A percentile compares a stretch with the other conserved stretches of the same genome.
Conservation (phyloP, 2,329 filamentous ascomycete species). For the Sporothrix humicola region DNA sequence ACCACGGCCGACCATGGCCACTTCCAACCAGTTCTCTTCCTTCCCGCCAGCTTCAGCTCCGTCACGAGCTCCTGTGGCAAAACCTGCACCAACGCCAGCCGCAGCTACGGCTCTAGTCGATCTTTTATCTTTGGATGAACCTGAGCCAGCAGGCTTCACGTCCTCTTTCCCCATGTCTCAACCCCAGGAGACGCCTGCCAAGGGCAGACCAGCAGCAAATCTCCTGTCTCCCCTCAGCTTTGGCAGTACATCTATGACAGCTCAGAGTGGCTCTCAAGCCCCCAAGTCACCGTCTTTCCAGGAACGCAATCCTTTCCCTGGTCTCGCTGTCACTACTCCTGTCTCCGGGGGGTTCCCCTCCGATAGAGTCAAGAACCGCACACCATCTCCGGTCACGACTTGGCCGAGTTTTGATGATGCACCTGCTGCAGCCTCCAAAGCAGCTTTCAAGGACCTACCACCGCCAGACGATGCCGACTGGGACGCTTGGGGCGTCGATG, state of each 20-base stretch:
- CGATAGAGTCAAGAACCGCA: conserved; percentile 44
- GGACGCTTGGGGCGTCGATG: conserved; percentile 47
- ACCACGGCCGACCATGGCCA: not conserved
- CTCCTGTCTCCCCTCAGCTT: conserved; percentile 46
- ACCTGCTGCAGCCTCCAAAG: not conserved
- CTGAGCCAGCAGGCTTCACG: conserved; percentile 31
- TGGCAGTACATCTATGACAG: conserved; percentile 40
- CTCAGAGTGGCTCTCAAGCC: conserved; percentile 43
- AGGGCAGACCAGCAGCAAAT: conserved; percentile 40
- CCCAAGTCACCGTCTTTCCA: conserved; percentile 60
- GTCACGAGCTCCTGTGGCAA: not conserved
- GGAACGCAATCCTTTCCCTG: conserved; percentile 59
- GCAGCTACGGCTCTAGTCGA: conserved; percentile 34
- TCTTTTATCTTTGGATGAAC: conserved; percentile 35
- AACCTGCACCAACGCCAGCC: not conserved
- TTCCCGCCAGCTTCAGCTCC: not conserved
- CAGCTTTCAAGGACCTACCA: conserved; percentile 27
- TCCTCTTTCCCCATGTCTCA: not conserved
- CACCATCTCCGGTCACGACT: conserved; percentile 51
- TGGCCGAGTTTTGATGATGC: conserved; percentile 50
- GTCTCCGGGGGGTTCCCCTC: conserved; percentile 45
- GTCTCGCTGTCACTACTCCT: conserved; percentile 55
- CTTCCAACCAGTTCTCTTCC: not conserved
- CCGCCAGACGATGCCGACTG: conserved; percentile 53
- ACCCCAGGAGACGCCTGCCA: not conserved